These are phyloP conservation scores for Xylaria sp. DNA, from an alignment of 2,329 filamentous ascomycete species.

Conservation along the genomic window DNA sequence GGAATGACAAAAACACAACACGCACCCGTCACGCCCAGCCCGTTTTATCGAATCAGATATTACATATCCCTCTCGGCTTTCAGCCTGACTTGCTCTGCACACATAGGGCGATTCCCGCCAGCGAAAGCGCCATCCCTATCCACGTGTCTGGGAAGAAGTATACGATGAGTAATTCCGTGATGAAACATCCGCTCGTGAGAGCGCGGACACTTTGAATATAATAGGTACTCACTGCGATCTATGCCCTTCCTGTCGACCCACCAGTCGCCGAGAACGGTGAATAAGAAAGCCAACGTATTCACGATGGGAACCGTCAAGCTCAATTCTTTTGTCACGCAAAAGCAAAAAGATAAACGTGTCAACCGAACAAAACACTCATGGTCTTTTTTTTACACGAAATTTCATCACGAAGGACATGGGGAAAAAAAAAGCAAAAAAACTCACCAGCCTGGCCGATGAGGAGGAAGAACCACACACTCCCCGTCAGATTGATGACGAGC, in stretches of 20 bases:
- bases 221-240: constrained; percentile 56
- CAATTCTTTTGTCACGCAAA: constrained; percentile 54
- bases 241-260: constrained; percentile 91
- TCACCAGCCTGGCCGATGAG: constrained; percentile 85
- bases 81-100: constrained; percentile 29
- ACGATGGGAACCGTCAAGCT: constrained; percentile 92
- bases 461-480: constrained; percentile 94
- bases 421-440: constrained; percentile 36
- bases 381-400: too few relatives aligned
- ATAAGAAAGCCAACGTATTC: constrained; percentile 91
- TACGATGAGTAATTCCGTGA: constrained; percentile 10
- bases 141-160: constrained; percentile 25
- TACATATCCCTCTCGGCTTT: background rate
- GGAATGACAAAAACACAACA: background rate
- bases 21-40: background rate
- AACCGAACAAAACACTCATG: background rate
- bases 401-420: background rate
- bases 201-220: background rate
- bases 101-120: constrained; percentile 30
- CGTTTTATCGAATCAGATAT: background rate
- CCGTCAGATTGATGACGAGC: constrained; percentile 80
- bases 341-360: background rate
- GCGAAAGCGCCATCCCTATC: constrained; percentile 29
- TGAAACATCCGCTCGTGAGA: background rate
- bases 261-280: constrained; percentile 92